Conservation (phyloP, 805 yeast species). For the Kodamaea fukazawae region DNA sequence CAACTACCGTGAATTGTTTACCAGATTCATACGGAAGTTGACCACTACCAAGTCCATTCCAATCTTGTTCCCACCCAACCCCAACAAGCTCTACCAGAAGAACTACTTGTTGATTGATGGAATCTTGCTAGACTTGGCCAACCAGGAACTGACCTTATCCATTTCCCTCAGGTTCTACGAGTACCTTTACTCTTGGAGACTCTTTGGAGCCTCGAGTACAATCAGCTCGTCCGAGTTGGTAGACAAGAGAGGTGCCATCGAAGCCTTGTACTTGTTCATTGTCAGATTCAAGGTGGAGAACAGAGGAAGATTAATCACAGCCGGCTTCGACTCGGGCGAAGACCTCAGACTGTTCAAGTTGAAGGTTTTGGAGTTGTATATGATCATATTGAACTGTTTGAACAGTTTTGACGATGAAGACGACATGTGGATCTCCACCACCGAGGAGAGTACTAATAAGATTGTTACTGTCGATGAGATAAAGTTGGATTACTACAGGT, state of each 20-base stretch:
- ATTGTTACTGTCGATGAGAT: constrained; percentile 30
- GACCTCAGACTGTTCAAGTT: constrained; percentile 34
- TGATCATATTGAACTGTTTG: constrained; percentile 39
- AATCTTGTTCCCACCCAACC: constrained; percentile 21
- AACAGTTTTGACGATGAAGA: constrained; percentile 32
- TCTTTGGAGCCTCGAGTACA: constrained; percentile 22
- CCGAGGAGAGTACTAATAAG: constrained; percentile 14
- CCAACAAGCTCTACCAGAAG: constrained; percentile 17
- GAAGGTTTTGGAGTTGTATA: constrained; percentile 40
- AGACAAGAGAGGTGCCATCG: constrained; percentile 45
- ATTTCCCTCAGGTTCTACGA: constrained; percentile 35
- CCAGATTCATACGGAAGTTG: constrained; percentile 26
- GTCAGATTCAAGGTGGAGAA: constrained; percentile 31
- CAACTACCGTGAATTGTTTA: constrained; percentile 19
- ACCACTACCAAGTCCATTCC: constrained; percentile 22
- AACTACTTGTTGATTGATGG: constrained; percentile 33
- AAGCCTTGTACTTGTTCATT: constrained; percentile 38
- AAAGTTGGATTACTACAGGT: constrained; percentile 30
- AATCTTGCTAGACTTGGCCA: constrained; percentile 32
- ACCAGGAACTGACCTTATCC: constrained; percentile 27
- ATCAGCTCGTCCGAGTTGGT: constrained; percentile 16
- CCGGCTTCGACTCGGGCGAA: constrained; percentile 13
- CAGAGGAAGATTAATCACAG: constrained; percentile 15
- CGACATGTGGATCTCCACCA: constrained; percentile 37
- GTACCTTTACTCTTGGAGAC: constrained; percentile 41